phyloP scores from a whole-genome alignment of 495 filamentous ascomycete genomes.

The Neurospora hispaniola region DNA sequence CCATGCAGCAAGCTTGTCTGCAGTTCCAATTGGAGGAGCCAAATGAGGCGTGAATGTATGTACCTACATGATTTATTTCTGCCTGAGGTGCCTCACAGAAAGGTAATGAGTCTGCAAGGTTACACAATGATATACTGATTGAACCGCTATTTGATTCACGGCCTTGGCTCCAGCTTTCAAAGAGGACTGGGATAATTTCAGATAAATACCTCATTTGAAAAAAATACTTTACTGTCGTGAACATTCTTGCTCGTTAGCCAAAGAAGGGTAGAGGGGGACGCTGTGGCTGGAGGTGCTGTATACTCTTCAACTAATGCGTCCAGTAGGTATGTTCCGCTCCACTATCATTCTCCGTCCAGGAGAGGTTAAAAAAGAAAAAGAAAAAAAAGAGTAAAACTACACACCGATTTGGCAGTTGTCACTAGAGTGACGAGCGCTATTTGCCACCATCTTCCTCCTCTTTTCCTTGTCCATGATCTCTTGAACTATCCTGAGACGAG shows the following conservation, averaged over 20 bases:
- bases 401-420: neutral
- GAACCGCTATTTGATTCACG: neutral
- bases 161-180: neutral
- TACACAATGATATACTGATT: neutral
- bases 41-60: neutral
- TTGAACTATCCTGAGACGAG: neutral
- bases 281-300: neutral
- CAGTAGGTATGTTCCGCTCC: neutral
- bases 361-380: neutral
- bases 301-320: neutral
- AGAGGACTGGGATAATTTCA: neutral
- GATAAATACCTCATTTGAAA: neutral
- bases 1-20: neutral
- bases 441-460: neutral
- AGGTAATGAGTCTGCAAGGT: neutral
- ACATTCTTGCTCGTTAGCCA: neutral
- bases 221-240: neutral
- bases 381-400: neutral
- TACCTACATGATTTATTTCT: neutral
- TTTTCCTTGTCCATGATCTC: neutral
- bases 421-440: neutral
- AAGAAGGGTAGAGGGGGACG: neutral
- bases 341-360: neutral
- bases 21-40: neutral
- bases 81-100: too few species aligned